Percentiles rank a stretch among this genome's conserved stretches.
phyloP scores from a whole-genome alignment of 2,329 filamentous ascomycete genomes.

The Chalaropsis ovoidea region DNA sequence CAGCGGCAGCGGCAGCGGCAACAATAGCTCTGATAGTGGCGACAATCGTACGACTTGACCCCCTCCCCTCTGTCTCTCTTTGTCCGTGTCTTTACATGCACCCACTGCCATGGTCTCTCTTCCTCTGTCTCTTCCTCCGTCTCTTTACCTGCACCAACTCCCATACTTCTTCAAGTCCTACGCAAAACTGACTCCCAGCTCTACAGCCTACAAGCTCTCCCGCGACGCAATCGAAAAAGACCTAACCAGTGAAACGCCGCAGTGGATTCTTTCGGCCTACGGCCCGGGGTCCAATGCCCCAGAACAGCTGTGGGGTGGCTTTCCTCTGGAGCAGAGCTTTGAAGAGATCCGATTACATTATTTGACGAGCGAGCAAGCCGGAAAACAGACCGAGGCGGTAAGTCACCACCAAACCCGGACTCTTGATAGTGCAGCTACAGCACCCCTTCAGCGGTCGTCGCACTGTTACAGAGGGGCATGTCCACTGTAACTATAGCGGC shows the following conservation, averaged over 20 bases:
- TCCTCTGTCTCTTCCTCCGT: slow-evolving; percentile 7
- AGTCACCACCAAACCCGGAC: slow-evolving; percentile 25
- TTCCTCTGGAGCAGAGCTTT: slow-evolving; percentile 68
- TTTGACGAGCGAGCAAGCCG: slow-evolving; percentile 46
- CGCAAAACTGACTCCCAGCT: slow-evolving; percentile 9
- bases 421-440: no score
- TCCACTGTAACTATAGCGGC: background rate
- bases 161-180: slow-evolving; percentile 12
- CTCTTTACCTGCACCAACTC: background rate
- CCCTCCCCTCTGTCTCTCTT: background rate
- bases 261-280: slow-evolving; percentile 82
- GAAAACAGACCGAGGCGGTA: slow-evolving; percentile 49
- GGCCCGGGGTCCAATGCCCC: slow-evolving; percentile 68
- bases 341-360: slow-evolving; percentile 80
- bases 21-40: slow-evolving; percentile 13
- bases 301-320: slow-evolving; percentile 72
- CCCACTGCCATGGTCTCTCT: no score
- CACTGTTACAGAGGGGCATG: background rate
- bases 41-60: slow-evolving; percentile 18
- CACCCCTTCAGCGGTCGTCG: no score
- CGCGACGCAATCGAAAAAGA: slow-evolving; percentile 53
- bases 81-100: background rate
- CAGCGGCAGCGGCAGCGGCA: slow-evolving; percentile 26
- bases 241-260: slow-evolving; percentile 58
- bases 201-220: slow-evolving; percentile 44